A percentile compares a stretch with the other conserved stretches of the same genome.
phyloP scores from a whole-genome alignment of 306 rosid species.

The Sechiopsis laciniata region DNA sequence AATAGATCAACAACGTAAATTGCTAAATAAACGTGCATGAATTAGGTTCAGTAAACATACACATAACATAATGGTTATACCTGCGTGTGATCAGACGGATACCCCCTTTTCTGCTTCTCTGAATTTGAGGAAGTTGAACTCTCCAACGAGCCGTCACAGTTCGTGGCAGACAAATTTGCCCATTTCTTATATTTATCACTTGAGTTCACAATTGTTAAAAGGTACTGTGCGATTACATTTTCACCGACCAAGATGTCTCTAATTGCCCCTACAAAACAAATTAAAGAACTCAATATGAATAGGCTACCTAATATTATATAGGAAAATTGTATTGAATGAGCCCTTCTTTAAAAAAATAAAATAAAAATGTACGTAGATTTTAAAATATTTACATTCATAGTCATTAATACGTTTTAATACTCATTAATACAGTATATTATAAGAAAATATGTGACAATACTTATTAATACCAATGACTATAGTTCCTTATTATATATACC shows the following conservation, averaged over 20 bases:
- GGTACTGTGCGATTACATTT: slow-evolving; percentile 46
- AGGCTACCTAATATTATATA: too few relatives aligned
- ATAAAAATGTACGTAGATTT: too few relatives aligned
- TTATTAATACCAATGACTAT: too few relatives aligned
- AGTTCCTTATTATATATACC: too few relatives aligned
- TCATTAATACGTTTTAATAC: too few relatives aligned
- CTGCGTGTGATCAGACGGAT: slow-evolving; percentile 74
- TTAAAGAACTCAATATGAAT: too few relatives aligned
- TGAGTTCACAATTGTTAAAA: slow-evolving; percentile 41
- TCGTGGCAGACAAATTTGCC: slow-evolving; percentile 26
- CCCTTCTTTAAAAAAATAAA: too few relatives aligned
- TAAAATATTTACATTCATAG: too few relatives aligned
- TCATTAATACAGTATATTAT: too few relatives aligned
- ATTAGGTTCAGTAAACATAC: background rate
- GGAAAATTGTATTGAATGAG: too few relatives aligned
- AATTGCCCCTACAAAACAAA: slow-evolving; percentile 50
- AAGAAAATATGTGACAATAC: too few relatives aligned
- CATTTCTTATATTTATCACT: slow-evolving; percentile 44
- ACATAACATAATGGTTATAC: slow-evolving; percentile 27
- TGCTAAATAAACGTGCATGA: background rate
- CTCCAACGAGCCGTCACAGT: slow-evolving; percentile 17
- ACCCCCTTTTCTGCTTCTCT: slow-evolving; percentile 38
- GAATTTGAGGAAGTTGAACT: slow-evolving; percentile 25
- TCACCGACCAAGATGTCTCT: slow-evolving; percentile 39
- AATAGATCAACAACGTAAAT: background rate